Base-by-base conservation (phyloP, 768 basidiomycete species). In the Pulveroboletus sp. region DNA sequence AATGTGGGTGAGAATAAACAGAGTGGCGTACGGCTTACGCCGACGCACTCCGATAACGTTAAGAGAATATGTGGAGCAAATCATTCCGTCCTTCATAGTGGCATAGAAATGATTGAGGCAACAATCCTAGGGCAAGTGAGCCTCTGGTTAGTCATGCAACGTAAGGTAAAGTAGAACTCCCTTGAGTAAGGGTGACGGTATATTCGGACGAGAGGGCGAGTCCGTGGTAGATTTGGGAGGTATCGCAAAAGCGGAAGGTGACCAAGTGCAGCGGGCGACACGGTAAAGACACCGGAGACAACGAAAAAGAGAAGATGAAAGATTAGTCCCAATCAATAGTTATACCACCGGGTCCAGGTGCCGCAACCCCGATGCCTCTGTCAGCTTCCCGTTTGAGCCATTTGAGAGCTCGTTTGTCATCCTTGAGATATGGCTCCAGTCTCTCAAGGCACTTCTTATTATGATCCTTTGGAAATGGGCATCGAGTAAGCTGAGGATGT, bases 321-420 rank as follows among this genome's bases (percentile, higher is more conserved):
- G 43, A 54, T 53, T 59, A 90, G 62, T 83, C 81, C 89, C 89
- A 92, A 53, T 92, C 88, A 55, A 92, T 86, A 45, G 78, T 71
- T 53, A 91, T 71, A 46, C 88, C 87, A 26, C 80, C 86, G 12
- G 85, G 83, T 22, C 77, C 78, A 20, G 81, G 65, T 30, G 57
- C 70, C 34, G 84, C 82, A 36, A 91, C 69, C 35, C 89, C 89
- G 51, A 91, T 86, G 24, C 82, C 80, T 38, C 86, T 80, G 42
- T 88, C 81, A 29, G 81, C 78, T 66, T 91, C 86, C 43, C 86
- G 76, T 63, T 81, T 81, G 35, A 93, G 77, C 85, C 86, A 93
- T 60, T 82, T 86, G 60, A 83, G 60, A 14, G 90, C 89, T 26
- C 88, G 81, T 68, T 85, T 86, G 67, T 93, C 90, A 31, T 86